These are phyloP conservation scores for Fusarium temperatum DNA, from an alignment of 2,329 filamentous ascomycete genomes.

Conservation along the genomic window DNA sequence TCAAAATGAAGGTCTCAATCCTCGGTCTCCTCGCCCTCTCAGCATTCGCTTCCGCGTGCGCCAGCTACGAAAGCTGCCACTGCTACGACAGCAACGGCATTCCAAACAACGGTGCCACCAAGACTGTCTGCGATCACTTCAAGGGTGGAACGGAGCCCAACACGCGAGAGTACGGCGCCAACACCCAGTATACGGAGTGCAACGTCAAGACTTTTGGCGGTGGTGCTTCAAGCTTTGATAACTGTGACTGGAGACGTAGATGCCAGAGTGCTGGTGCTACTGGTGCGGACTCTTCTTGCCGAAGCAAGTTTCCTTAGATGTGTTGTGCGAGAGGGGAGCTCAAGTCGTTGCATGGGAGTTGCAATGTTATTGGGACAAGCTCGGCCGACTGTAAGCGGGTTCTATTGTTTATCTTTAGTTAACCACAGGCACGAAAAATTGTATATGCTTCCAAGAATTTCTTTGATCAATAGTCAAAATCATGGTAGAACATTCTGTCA, in stretches of 20 bases:
- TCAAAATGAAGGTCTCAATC: background rate
- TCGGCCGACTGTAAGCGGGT: background rate
- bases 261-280: background rate
- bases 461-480: fast-evolving
- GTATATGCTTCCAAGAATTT: fast-evolving
- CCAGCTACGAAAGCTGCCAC: background rate
- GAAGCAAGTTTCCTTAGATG: background rate
- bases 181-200: background rate
- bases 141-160: background rate
- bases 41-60: background rate
- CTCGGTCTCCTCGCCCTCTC: background rate
- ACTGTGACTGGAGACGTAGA: background rate
- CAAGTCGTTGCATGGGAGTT: background rate
- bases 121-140: background rate
- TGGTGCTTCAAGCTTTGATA: background rate
- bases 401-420: background rate
- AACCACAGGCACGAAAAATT: no score
- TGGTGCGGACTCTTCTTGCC: background rate
- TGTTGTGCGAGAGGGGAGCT: background rate
- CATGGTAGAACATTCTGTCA: background rate
- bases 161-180: background rate
- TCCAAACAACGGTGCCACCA: background rate
- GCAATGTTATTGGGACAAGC: background rate
- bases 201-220: background rate
- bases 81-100: background rate